These are phyloP conservation scores for Rhizopus stolonifer DNA, from an alignment of 371 early-diverging fungal genomes.

Conservation along the genomic window DNA sequence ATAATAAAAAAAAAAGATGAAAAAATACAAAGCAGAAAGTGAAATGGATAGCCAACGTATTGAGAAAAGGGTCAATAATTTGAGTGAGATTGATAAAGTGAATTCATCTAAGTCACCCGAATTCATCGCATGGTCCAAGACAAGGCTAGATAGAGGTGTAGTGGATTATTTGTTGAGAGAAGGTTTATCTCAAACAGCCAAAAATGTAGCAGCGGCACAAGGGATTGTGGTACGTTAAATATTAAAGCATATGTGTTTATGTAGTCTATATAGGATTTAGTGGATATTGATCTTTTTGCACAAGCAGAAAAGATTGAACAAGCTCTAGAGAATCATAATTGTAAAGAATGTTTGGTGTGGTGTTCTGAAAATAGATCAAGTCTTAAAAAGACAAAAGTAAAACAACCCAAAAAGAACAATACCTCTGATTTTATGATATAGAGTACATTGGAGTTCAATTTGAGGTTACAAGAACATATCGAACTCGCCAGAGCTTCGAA, in stretches of 20 bases:
- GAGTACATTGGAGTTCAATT: slow-evolving; percentile 93
- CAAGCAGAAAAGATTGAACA: slow-evolving; percentile 79
- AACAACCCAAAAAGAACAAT: no score
- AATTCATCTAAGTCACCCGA: slow-evolving; percentile 61
- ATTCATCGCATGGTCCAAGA: slow-evolving; percentile 80
- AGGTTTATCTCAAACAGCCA: slow-evolving; percentile 78
- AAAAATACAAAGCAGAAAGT: slow-evolving; percentile 81
- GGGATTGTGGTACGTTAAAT: slow-evolving; percentile 60
- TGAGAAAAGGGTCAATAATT: slow-evolving; percentile 70
- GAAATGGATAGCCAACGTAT: slow-evolving; percentile 61
- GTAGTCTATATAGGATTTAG: slow-evolving; percentile 63
- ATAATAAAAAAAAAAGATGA: slow-evolving; percentile 66
- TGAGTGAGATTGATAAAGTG: slow-evolving; percentile 68
- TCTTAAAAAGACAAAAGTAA: slow-evolving; percentile 68
- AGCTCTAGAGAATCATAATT: slow-evolving; percentile 70
- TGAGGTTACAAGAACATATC: slow-evolving; percentile 91
- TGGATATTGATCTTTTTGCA: slow-evolving; percentile 86
- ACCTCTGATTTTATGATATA: no score
- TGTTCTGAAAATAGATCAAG: slow-evolving; percentile 87
- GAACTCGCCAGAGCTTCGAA: slow-evolving; percentile 73
- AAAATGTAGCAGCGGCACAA: slow-evolving; percentile 58
- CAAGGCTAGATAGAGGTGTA: slow-evolving; percentile 80
- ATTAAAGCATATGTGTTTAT: background rate
- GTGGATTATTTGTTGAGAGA: slow-evolving; percentile 92
- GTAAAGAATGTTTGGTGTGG: slow-evolving; percentile 88